Base-by-base conservation (phyloP, 495 filamentous ascomycete species). In the Aspergillus wentii region DNA sequence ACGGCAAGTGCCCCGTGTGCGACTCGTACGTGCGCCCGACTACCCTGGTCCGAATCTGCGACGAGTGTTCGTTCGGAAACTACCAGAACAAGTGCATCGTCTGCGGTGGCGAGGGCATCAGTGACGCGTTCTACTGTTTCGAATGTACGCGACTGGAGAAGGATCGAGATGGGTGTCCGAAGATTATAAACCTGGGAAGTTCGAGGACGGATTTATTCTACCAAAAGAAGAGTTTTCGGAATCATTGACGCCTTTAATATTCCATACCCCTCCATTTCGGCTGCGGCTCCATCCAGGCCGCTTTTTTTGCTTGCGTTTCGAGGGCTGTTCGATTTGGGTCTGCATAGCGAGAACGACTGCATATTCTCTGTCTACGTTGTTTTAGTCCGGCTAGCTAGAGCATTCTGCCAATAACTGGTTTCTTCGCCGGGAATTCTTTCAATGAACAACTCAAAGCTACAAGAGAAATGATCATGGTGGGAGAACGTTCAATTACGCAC, bases 11-110 rank as follows among this genome's bases (percentile, higher is more conserved):
- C 49, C 92, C 92, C 29, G 88, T 97, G 44, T 99, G 92, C 78
- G 92, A 99, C 62, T 91, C 85, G 45, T 99, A 99, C 75, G 92
- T 99, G 43, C 88, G 92, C 4, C 92, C 92, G 1, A 97, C 94
- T 5, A 99, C 94, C 5, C 82, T 96, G 21, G 91, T 94, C 35
- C 84, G 91, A 45, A 97, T 99, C 68, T 99, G 92, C 72, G 92
- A 99, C 67, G 92, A 99, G 67, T 99, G 92, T 72, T 85, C 84
- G 54, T 99, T 99, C 62, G 92, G 92, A 52, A 99, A 99, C 71
- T 99, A 97, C 69, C 92, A 97, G 71, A 99, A 99, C 66, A 99
- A 99, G 60, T 99, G 92, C 57, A 88, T 97, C 17, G 92, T 99
- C 17, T 99, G 92, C 62, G 92, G 92, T 65, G 92, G 92, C 46